These are phyloP conservation scores for Coniochaeta sp. DNA, from an alignment of 2,329 filamentous ascomycete genomes.

Conservation along the genomic window DNA sequence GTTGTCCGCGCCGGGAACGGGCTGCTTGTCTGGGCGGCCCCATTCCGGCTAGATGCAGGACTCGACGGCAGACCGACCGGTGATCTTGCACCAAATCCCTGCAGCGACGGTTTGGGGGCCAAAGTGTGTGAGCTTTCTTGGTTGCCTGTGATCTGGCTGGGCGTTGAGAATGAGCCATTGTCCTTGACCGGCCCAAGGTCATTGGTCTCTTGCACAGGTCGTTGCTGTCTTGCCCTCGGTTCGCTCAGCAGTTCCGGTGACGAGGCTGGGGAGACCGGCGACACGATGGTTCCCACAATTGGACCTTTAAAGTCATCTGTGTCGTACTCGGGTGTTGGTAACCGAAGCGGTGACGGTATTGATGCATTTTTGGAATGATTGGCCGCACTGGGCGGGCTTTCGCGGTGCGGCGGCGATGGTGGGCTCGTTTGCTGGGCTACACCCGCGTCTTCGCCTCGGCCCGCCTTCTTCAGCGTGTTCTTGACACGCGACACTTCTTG, in stretches of 20 bases:
- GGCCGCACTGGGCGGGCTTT: neutral
- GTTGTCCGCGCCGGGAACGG: constrained; percentile 25
- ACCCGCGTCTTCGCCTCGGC: neutral
- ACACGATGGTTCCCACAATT: constrained; percentile 26
- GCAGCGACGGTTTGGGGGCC: neutral
- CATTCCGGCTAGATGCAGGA: constrained; percentile 11
- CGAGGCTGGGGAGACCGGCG: constrained; percentile 37
- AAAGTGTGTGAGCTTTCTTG: neutral
- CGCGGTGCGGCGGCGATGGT: neutral
- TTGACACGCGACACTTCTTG: constrained; percentile 17
- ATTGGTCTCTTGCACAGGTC: constrained; percentile 5
- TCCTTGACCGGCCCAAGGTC: constrained; percentile 13
- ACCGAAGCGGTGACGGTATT: constrained; percentile 16
- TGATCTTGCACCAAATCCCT: constrained; percentile 6
- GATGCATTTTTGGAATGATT: constrained; percentile 3
- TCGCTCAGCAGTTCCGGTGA: constrained; percentile 29
- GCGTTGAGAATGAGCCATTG: neutral
- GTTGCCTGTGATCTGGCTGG: neutral
- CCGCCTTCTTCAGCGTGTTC: constrained; percentile 11
- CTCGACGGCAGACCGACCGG: constrained; percentile 12
- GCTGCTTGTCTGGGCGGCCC: constrained; percentile 3
- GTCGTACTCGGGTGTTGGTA: constrained; percentile 43
- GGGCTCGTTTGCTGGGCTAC: neutral
- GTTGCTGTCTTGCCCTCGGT: constrained; percentile 5
- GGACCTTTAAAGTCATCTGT: constrained; percentile 32